Evolutionary conservation across 2,329 filamentous ascomycete species (phyloP).

Genomic region (Sporothrix mexicana): DNA sequence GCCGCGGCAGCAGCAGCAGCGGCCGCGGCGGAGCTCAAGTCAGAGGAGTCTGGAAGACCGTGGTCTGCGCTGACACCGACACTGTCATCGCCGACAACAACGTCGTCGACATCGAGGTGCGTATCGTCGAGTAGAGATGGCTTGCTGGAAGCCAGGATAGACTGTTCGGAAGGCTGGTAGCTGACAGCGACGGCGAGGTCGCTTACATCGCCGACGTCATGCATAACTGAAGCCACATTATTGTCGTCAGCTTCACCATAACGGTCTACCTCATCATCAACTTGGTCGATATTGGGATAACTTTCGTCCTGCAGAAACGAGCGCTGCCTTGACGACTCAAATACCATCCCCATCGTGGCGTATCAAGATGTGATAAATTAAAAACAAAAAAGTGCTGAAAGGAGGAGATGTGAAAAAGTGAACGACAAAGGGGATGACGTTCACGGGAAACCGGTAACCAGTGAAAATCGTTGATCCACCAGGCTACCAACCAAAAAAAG

Average conservation of each 20-base stretch:
- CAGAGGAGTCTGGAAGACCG: conserved; percentile 28
- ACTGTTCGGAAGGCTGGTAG: conserved; percentile 36
- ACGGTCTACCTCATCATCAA: conserved; percentile 35
- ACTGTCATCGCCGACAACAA: conserved; percentile 15
- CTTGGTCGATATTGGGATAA: conserved; percentile 40
- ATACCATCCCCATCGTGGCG: conserved; percentile 39
- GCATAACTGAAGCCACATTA: conserved; percentile 32
- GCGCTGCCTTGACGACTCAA: conserved; percentile 36
- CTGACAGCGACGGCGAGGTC: conserved; percentile 36
- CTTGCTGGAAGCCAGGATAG: conserved; percentile 37
- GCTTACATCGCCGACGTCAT: conserved; percentile 35
- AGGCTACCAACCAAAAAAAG: conserved; percentile 24
- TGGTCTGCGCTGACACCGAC: background rate
- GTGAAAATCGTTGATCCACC: conserved; percentile 2
- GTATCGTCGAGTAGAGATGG: conserved; percentile 30
- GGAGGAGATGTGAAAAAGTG: conserved; percentile 1
- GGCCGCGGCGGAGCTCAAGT: conserved; percentile 34
- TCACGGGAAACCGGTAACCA: conserved; percentile 3
- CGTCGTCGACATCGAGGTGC: conserved; percentile 29
- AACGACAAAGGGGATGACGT: background rate
- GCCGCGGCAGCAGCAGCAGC: conserved; percentile 32
- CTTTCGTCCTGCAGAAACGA: conserved; percentile 38
- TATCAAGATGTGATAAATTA: background rate
- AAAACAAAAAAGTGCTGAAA: conserved; percentile 9
- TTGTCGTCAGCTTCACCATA: conserved; percentile 36